Evolutionary conservation across 257 asterid species (phyloP).

Genomic region (Ilex aquifolium): DNA sequence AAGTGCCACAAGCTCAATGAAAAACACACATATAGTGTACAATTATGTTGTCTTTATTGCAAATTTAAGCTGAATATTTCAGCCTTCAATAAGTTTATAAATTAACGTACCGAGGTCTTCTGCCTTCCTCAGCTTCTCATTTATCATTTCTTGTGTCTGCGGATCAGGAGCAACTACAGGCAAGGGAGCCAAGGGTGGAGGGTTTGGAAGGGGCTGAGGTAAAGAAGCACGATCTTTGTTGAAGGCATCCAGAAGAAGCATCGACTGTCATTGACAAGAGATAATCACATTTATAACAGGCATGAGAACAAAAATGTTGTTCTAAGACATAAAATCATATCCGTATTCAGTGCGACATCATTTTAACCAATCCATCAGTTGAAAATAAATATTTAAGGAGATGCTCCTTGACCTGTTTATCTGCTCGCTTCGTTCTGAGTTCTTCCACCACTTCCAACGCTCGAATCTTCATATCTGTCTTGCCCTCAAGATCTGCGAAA

Average conservation of each 20-base stretch:
- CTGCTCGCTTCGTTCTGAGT: slow-evolving; percentile 85
- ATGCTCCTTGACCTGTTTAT: slow-evolving; percentile 56
- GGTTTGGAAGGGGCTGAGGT: slow-evolving; percentile 77
- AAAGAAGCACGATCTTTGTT: slow-evolving; percentile 94
- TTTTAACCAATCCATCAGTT: background rate
- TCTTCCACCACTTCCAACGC: slow-evolving; percentile 87
- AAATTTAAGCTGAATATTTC: too few relatives aligned
- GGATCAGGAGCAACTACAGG: slow-evolving; percentile 84
- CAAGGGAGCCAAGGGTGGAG: slow-evolving; percentile 48
- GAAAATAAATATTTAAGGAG: background rate
- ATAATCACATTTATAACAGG: background rate
- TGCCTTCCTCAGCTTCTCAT: slow-evolving; percentile 91
- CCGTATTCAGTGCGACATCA: background rate
- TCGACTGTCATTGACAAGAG: slow-evolving; percentile 51
- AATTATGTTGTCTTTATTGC: too few relatives aligned
- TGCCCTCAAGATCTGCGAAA: slow-evolving; percentile 83
- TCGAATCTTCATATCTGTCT: slow-evolving; percentile 88
- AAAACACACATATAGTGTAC: too few relatives aligned
- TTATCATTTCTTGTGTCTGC: slow-evolving; percentile 86
- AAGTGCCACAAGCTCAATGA: too few relatives aligned
- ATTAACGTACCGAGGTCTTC: slow-evolving; percentile 79
- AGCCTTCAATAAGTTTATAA: background rate
- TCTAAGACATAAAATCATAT: background rate
- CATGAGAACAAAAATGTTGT: background rate
- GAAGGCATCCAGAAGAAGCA: slow-evolving; percentile 97